These are phyloP conservation scores for Botrytis pseudocinerea DNA, from an alignment of 2,329 filamentous ascomycete species.

Conservation along the genomic window DNA sequence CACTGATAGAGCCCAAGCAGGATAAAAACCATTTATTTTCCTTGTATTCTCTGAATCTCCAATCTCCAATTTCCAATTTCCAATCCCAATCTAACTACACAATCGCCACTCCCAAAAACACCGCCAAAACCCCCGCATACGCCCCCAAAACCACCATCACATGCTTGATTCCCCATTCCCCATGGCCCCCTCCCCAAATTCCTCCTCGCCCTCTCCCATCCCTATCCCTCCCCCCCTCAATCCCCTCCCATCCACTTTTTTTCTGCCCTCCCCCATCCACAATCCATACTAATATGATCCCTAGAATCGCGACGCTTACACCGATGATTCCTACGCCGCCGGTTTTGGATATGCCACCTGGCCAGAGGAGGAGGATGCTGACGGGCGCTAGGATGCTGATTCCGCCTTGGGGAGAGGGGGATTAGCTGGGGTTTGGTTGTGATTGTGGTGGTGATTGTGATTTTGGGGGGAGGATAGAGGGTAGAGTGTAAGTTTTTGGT, in stretches of 20 bases:
- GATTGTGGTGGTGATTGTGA: too few species aligned
- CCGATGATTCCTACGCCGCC: background rate
- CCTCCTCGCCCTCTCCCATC: background rate
- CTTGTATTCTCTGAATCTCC: too few species aligned
- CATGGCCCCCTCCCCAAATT: background rate
- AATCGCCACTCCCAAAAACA: conserved; percentile 13
- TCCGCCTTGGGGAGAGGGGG: background rate
- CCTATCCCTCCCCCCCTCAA: background rate
- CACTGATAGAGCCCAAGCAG: too few species aligned
- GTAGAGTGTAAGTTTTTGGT: too few species aligned
- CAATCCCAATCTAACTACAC: background rate
- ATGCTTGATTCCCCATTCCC: background rate
- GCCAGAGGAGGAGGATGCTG: background rate
- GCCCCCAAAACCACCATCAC: background rate
- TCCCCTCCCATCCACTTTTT: background rate
- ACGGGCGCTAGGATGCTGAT: background rate
- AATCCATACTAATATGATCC: background rate
- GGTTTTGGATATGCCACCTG: background rate
- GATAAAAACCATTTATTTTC: too few species aligned
- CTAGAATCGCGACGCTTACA: background rate
- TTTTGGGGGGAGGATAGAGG: too few species aligned
- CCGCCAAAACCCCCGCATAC: conserved; percentile 19
- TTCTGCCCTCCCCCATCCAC: background rate
- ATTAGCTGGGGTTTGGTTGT: background rate
- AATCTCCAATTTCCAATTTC: too few species aligned